These are phyloP conservation scores for Silene noctiflora DNA, from an alignment of 179 eudicot species.

Conservation along the genomic window DNA sequence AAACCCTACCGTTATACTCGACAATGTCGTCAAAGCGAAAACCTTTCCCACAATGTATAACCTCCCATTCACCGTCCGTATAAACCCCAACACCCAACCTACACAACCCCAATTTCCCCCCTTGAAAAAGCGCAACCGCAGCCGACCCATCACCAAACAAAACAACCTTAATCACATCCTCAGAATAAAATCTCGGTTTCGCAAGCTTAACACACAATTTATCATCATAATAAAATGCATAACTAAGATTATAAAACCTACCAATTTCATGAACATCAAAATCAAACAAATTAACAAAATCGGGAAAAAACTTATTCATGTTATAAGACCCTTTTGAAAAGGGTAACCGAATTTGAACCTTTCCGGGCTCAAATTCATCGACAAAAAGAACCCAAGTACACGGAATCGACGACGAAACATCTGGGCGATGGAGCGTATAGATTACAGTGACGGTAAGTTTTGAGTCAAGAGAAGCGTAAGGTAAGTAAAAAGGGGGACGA, in stretches of 20 bases:
- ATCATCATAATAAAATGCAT: not conserved
- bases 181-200: not conserved
- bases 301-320: not conserved
- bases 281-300: constrained; percentile 2
- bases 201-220: not conserved
- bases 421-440: not conserved
- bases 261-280: constrained; percentile 18
- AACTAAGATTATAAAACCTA: constrained; percentile 21
- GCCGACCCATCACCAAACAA: not conserved
- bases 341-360: not conserved
- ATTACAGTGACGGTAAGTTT: not conserved
- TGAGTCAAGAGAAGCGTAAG: not conserved
- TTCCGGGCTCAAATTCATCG: not conserved
- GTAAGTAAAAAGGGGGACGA: not conserved
- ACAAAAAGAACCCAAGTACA: not conserved
- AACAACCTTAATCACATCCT: constrained; percentile 16
- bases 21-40: too few species aligned
- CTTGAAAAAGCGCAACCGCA: not conserved
- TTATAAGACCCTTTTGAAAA: not conserved
- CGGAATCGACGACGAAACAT: not conserved
- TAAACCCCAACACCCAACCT: too few species aligned
- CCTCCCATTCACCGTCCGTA: too few species aligned
- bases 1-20: too few species aligned
- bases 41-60: too few species aligned
- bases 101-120: too few species aligned